Percentiles rank a stretch among this genome's conserved stretches.
phyloP scores from a whole-genome alignment of 176 grass and related monocot species.

The Oropetium thomaeum region DNA sequence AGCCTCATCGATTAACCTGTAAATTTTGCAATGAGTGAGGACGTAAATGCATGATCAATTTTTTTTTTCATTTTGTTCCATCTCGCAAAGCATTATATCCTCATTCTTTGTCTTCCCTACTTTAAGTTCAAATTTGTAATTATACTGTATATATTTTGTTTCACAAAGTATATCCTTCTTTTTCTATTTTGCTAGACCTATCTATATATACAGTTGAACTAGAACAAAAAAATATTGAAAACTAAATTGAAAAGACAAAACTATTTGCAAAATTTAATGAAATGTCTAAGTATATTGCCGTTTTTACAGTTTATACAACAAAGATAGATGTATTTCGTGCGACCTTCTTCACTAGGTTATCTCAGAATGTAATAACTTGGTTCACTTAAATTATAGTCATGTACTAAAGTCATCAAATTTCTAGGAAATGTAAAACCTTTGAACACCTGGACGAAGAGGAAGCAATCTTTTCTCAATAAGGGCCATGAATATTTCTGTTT shows the following conservation, averaged over 20 bases:
- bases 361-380: background rate
- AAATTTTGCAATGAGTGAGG: conserved; percentile 17
- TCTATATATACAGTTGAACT: background rate
- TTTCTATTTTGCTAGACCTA: background rate
- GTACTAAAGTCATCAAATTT: conserved; percentile 23
- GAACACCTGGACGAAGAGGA: conserved; percentile 94
- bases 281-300: background rate
- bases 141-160: background rate
- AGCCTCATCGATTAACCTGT: conserved; percentile 92
- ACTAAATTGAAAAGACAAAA: too few relatives aligned
- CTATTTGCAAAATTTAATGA: background rate
- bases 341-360: background rate
- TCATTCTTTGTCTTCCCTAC: background rate
- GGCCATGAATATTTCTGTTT: conserved; percentile 92
- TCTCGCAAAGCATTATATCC: background rate
- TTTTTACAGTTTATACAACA: background rate
- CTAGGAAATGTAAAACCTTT: conserved; percentile 60
- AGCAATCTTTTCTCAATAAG: conserved; percentile 96
- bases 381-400: conserved; percentile 36
- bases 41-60: too few relatives aligned
- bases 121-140: background rate
- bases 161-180: background rate
- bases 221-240: background rate
- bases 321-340: background rate
- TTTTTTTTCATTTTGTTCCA: too few relatives aligned